A percentile compares a stretch with the other conserved stretches of the same genome.
phyloP scores from a whole-genome alignment of 805 yeast genomes.

The Wickerhamiella hasegawae region DNA sequence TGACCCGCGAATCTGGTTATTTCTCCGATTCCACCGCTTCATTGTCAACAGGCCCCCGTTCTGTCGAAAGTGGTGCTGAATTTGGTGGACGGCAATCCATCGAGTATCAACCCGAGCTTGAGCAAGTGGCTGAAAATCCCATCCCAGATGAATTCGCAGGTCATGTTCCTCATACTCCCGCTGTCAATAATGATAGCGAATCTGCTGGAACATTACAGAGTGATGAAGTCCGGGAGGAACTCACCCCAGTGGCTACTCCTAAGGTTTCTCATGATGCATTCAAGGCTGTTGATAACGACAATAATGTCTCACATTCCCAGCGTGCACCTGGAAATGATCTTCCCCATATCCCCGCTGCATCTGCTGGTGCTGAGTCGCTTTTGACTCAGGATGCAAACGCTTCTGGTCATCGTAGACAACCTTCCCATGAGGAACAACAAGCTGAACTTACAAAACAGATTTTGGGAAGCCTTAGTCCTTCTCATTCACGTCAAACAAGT shows the following conservation, averaged over 20 bases:
- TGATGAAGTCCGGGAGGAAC: no score
- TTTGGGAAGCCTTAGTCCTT: constrained; percentile 1
- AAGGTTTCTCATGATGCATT: neutral
- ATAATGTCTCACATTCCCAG: no score
- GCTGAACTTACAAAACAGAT: constrained; percentile 1
- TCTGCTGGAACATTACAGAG: neutral
- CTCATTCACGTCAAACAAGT: neutral
- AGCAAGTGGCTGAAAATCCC: constrained; percentile 8
- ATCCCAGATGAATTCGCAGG: no score
- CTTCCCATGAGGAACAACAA: constrained; percentile 1
- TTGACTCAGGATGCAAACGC: neutral
- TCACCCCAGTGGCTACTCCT: neutral
- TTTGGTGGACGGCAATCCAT: constrained; percentile 3
- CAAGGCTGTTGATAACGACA: neutral
- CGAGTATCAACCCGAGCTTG: constrained; percentile 9
- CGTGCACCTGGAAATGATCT: no score
- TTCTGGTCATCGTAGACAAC: neutral
- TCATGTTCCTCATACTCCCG: neutral
- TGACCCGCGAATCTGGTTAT: constrained; percentile 2
- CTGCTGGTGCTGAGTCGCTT: neutral
- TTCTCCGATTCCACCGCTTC: constrained; percentile 17
- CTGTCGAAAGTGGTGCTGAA: constrained; percentile 10
- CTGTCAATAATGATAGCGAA: neutral
- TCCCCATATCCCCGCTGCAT: neutral
- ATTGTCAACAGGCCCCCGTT: constrained; percentile 16